phyloP scores from a whole-genome alignment of 352 stramenopile species.

The Pythium pyrilobum region DNA sequence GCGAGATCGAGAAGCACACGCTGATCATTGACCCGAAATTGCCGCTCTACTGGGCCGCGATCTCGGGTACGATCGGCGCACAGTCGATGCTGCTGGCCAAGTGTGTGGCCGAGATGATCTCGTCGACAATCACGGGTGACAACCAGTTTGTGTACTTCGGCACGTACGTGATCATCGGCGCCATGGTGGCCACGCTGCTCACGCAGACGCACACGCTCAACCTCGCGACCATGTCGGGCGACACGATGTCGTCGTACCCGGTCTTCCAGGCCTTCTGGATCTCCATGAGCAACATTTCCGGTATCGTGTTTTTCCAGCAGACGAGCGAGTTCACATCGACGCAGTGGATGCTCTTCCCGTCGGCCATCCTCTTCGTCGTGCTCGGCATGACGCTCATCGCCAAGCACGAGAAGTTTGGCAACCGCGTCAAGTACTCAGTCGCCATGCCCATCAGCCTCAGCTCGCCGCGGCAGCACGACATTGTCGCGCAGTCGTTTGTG shows the following conservation, averaged over 20 bases:
- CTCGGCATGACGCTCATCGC: conserved; percentile 75
- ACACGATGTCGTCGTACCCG: conserved; percentile 83
- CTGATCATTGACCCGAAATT: conserved; percentile 83
- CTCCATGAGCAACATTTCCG: conserved; percentile 83
- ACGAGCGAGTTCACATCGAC: conserved; percentile 72
- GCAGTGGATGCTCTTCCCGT: conserved; percentile 83
- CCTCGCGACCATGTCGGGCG: conserved; percentile 77
- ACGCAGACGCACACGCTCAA: conserved; percentile 86
- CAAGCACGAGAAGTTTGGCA: conserved; percentile 88
- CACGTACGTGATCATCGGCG: conserved; percentile 72
- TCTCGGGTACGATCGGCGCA: conserved; percentile 77
- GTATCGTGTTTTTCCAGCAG: conserved; percentile 87
- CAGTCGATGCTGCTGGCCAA: conserved; percentile 83
- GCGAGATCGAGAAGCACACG: conserved; percentile 78
- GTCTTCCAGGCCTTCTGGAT: conserved; percentile 90
- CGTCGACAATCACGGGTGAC: conserved; percentile 68
- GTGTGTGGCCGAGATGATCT: conserved; percentile 83
- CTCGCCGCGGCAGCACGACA: conserved; percentile 79
- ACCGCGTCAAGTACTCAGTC: conserved; percentile 86
- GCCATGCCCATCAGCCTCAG: conserved; percentile 85
- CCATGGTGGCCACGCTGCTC: conserved; percentile 68
- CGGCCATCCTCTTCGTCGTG: conserved; percentile 63
- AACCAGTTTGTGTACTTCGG: conserved; percentile 86
- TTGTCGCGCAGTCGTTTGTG: conserved; percentile 86
- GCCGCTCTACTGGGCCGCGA: conserved; percentile 82